A percentile compares a stretch with the other conserved stretches of the same genome.
These are phyloP conservation scores for Phallus indusiatus DNA, from an alignment of 768 basidiomycete species.

Conservation along the genomic window DNA sequence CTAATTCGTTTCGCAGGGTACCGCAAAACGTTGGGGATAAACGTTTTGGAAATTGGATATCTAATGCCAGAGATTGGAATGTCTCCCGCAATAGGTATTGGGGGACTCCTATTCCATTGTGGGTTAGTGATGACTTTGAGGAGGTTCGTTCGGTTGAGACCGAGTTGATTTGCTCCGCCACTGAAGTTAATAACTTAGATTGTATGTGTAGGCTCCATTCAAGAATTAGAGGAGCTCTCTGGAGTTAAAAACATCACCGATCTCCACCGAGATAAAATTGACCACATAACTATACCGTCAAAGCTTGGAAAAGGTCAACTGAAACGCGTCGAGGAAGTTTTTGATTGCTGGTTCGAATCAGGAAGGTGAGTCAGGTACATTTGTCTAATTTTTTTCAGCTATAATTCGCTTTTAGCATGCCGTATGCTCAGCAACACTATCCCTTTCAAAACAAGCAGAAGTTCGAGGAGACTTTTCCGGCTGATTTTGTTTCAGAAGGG, in stretches of 20 bases:
- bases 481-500: conserved; percentile 95
- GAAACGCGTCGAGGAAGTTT: conserved; percentile 92
- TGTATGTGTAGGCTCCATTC: conserved; percentile 79
- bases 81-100: conserved; percentile 98
- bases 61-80: conserved; percentile 99
- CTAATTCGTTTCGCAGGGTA: conserved; percentile 48
- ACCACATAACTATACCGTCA: conserved; percentile 94
- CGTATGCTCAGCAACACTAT: conserved; percentile 94
- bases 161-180: background rate
- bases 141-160: conserved; percentile 44
- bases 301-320: conserved; percentile 76
- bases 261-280: conserved; percentile 89
- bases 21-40: conserved; percentile 85
- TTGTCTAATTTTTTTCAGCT: background rate
- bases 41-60: conserved; percentile 94
- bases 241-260: conserved; percentile 80
- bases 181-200: conserved; percentile 35
- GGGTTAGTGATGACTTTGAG: conserved; percentile 87
- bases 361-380: conserved; percentile 59
- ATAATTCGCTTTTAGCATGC: conserved; percentile 62
- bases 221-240: conserved; percentile 77
- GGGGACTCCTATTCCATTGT: conserved; percentile 96
- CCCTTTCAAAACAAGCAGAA: conserved; percentile 94
- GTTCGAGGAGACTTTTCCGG: conserved; percentile 82
- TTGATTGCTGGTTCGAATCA: conserved; percentile 99